Base-by-base conservation (phyloP, 2,329 filamentous ascomycete genomes). In the Sclerotinia trifoliorum region DNA sequence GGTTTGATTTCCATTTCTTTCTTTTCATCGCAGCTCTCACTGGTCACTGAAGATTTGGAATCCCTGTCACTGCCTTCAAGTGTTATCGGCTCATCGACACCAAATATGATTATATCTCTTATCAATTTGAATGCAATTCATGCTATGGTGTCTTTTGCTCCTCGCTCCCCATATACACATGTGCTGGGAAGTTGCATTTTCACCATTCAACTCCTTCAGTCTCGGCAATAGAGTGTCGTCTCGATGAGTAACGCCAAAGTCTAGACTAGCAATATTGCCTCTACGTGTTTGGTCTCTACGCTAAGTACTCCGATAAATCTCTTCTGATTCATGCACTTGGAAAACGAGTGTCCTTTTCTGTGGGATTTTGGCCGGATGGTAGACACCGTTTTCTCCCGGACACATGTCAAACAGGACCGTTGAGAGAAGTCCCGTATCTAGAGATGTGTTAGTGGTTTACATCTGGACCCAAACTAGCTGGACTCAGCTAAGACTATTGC, bases 271-370 rank as follows among this genome's bases (percentile, higher is more conserved):
- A 80, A 81, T 21, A 77, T 84, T 10, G 73, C 80, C 13, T 80
- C 80, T 11, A 75, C 78, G 7, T 83, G 81, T 73, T 88, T 94
- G 76, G 93, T 24, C 89, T 96, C 70, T 84, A 97, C 0, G 85
- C 97, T 1, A 93, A 93, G 32, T 97, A 94, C 80, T 97, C 91
- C 81, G 94, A 91, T 69, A 87, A 90, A 1, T 93, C 97, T 76
- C 88, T 90, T 0, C 84, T 97, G 0, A 91, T 96, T 0, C 79
- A 83, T 0, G 78, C 83, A 51, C 80, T 96, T 8, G 83, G 83
- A 80, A 70, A 77, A 54, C 72, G 74, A 58, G 60, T 75, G 24
- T 71, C 72, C 85, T 81, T 78, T 17, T 84, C 11, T 24, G 8
- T 10, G 10, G 24, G 13, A 32, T 86, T 19, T 88, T 92, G 2